Evolutionary conservation across 441 rosid genomes (phyloP), one percentile per base, ranked within the genome.

Genomic region (Eruca vesicaria): DNA sequence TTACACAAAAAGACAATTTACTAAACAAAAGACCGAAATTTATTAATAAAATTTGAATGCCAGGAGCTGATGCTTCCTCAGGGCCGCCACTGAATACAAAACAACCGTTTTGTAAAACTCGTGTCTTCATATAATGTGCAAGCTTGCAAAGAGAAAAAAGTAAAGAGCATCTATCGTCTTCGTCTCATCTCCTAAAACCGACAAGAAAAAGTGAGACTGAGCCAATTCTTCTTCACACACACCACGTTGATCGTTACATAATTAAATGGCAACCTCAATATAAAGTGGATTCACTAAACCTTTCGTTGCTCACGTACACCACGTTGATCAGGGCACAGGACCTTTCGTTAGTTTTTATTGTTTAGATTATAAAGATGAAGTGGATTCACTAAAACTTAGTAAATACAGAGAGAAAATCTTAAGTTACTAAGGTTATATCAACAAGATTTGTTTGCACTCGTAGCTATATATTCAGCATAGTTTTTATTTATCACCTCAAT

Each of bases 91-190:
- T n/a, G n/a, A n/a, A n/a, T n/a, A n/a, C n/a, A n/a, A 43, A 43
- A 45, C 10, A 59, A 74, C 41, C 7, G 23, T 18, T 32, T 26
- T 35, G 63, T 55, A 69, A 20, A 59, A 68, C 65, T 69, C 74
- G 79, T 75, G 79, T 68, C 64, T 5, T 23, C 28, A 69, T 55
- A 53, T 61, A 11, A 75, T 69, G 52, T 69, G 79, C 50, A 23
- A 23, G 26, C 26, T 23, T n/a, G 26, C 26, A 23, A 23, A 63
- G 18, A 53, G 1, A 29, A 29, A 29, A 69, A 75, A 43, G 69
- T 55, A 53, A 29, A 75, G 58, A 36, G 16, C 16, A 55, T 68
- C 72, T 19, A 33, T 68, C 63, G 62, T 66, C 48, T 33, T 68
- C 63, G 62, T 66, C 48, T 66, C 70, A 48, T 15, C 70, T 50